phyloP scores from a whole-genome alignment of 495 filamentous ascomycete species.

The Talaromyces stipitatus region DNA sequence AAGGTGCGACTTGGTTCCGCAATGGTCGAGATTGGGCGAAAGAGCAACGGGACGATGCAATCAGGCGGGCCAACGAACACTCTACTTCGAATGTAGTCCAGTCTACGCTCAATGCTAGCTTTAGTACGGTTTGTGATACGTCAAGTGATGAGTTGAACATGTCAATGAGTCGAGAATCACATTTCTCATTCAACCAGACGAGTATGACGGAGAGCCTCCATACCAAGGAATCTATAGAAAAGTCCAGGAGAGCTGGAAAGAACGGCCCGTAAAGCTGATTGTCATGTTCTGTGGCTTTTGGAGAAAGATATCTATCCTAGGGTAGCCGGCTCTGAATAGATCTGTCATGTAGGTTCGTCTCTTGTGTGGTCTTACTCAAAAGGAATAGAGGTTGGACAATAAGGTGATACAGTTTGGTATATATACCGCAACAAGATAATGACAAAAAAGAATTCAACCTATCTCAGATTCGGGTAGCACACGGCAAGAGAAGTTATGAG shows the following conservation, averaged over 20 bases:
- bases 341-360: no score
- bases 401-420: no score
- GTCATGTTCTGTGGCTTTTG: no score
- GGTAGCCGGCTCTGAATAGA: no score
- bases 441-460: neutral
- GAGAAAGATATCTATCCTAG: no score
- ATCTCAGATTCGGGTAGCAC: neutral
- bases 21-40: conserved; percentile 1
- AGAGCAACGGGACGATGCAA: neutral
- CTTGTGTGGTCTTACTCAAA: no score
- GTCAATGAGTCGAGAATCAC: neutral
- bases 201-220: neutral
- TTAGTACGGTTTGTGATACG: neutral
- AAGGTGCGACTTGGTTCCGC: neutral
- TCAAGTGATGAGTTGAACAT: neutral
- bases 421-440: neutral
- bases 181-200: neutral
- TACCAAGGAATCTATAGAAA: neutral
- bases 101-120: neutral
- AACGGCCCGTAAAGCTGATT: no score
- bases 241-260: neutral
- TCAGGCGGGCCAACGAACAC: neutral
- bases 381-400: no score
- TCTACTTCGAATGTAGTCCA: neutral
- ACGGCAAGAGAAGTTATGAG: neutral